Percentiles rank a stretch among this genome's conserved stretches.
These are phyloP conservation scores for Astrothelium subdiscretum DNA, from an alignment of 495 filamentous ascomycete genomes.

Conservation along the genomic window DNA sequence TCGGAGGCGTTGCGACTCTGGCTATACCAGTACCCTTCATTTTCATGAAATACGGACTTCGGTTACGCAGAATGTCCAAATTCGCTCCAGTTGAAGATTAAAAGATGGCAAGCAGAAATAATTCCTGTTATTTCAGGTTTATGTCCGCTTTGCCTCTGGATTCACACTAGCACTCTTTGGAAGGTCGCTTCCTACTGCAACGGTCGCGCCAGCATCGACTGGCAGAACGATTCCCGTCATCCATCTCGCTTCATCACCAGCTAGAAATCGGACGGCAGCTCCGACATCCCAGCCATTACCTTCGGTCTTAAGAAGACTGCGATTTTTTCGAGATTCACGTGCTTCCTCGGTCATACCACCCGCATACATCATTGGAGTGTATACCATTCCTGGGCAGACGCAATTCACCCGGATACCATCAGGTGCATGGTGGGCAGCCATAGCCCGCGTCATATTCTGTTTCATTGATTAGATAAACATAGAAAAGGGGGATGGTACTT, in stretches of 20 bases:
- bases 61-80: constrained; percentile 17
- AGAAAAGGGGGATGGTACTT: no score
- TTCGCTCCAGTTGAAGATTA: constrained; percentile 15
- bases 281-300: constrained; percentile 20
- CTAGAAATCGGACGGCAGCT: constrained; percentile 18
- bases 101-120: not conserved
- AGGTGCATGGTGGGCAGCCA: constrained; percentile 15
- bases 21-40: constrained; percentile 17
- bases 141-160: not conserved
- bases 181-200: constrained; percentile 10
- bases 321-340: constrained; percentile 12
- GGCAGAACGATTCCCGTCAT: constrained; percentile 20
- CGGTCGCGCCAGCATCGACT: constrained; percentile 16
- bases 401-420: constrained; percentile 21
- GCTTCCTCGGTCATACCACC: constrained; percentile 18
- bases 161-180: constrained; percentile 5
- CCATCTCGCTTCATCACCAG: constrained; percentile 20
- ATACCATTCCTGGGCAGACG: constrained; percentile 18
- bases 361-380: constrained; percentile 23
- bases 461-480: not conserved
- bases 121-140: not conserved
- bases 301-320: constrained; percentile 21
- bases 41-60: constrained; percentile 18
- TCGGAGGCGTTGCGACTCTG: constrained; percentile 13
- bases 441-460: constrained; percentile 21